A percentile compares a stretch with the other conserved stretches of the same genome.
Conservation (phyloP, 2,329 filamentous ascomycete species). For the Waltergamsia citrina region DNA sequence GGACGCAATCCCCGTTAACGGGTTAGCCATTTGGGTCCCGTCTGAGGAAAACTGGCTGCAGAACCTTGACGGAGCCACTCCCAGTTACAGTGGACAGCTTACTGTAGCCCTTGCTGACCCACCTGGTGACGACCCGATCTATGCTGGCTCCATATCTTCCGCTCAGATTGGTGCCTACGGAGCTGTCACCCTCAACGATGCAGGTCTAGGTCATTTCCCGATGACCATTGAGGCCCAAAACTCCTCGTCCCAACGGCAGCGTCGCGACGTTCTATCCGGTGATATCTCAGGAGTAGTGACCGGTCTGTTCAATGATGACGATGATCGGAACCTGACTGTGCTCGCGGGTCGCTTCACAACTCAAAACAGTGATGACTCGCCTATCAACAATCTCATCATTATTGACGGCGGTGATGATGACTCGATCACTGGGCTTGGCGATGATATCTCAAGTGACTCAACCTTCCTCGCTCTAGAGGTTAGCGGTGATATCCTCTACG, state of each 20-base stretch:
- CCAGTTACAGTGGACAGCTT: slow-evolving; percentile 63
- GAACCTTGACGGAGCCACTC: slow-evolving; percentile 57
- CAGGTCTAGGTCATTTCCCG: slow-evolving; percentile 44
- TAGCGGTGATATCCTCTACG: slow-evolving; percentile 61
- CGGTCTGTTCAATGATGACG: slow-evolving; percentile 66
- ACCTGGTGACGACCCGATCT: slow-evolving; percentile 54
- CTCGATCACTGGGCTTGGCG: slow-evolving; percentile 58
- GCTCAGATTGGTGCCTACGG: slow-evolving; percentile 65
- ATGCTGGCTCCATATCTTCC: slow-evolving; percentile 75
- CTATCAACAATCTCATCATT: slow-evolving; percentile 71
- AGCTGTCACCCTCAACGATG: slow-evolving; percentile 53
- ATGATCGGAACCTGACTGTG: slow-evolving; percentile 71
- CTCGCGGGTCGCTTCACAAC: slow-evolving; percentile 81
- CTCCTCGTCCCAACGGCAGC: slow-evolving; percentile 26
- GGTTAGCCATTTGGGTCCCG: slow-evolving; percentile 88
- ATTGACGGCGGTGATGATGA: slow-evolving; percentile 66
- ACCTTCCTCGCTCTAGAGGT: slow-evolving; percentile 65
- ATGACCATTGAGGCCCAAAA: slow-evolving; percentile 40
- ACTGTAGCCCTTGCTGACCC: slow-evolving; percentile 59
- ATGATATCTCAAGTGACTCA: slow-evolving; percentile 59
- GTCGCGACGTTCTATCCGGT: slow-evolving; percentile 33
- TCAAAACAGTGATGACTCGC: slow-evolving; percentile 55
- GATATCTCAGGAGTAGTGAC: slow-evolving; percentile 61
- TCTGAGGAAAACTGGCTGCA: slow-evolving; percentile 80
- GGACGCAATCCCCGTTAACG: slow-evolving; percentile 50